A percentile compares a stretch with the other conserved stretches of the same genome.
Conservation (phyloP, 495 filamentous ascomycete species). For the Thozetella sp. region DNA sequence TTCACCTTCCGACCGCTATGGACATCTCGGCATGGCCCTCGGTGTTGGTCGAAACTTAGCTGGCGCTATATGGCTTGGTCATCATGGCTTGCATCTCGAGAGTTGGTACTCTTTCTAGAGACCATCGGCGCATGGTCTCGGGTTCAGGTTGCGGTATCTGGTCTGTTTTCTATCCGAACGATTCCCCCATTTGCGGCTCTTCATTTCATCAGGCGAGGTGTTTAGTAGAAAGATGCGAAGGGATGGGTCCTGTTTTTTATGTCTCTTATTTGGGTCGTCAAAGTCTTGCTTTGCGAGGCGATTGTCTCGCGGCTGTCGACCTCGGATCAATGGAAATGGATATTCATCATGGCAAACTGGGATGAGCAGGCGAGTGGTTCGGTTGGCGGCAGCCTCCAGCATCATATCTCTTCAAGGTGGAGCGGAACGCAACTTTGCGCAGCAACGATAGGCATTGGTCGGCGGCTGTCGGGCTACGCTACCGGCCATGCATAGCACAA, state of each 20-base stretch:
- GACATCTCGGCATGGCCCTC: constrained; percentile 15
- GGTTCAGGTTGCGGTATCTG: constrained; percentile 12
- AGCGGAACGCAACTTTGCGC: too few relatives aligned
- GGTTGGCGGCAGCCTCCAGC: constrained; percentile 12
- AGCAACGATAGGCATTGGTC: too few relatives aligned
- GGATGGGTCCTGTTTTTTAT: neutral
- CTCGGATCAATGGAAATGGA: constrained; percentile 18
- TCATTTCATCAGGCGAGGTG: constrained; percentile 8
- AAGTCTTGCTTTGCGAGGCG: constrained; percentile 15
- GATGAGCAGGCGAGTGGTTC: constrained; percentile 14
- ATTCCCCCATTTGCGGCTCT: constrained; percentile 17
- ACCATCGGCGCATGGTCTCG: constrained; percentile 19
- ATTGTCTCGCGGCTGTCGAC: constrained; percentile 21
- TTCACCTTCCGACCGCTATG: constrained; percentile 2
- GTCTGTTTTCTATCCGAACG: constrained; percentile 9
- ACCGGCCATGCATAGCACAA: too few relatives aligned
- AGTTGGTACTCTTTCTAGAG: constrained; percentile 12
- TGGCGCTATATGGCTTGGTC: constrained; percentile 3
- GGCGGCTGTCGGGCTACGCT: too few relatives aligned
- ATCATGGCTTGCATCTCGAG: constrained; percentile 10
- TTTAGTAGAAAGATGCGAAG: neutral
- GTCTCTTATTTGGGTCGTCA: constrained; percentile 8
- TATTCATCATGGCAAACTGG: constrained; percentile 22
- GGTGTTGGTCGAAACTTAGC: constrained; percentile 12
- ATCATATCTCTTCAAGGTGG: constrained; percentile 15